Evolutionary conservation across 2,329 filamentous ascomycete genomes (phyloP), one percentile per base, ranked within the genome.

Genomic region (Myriosclerotinia duriaeana): DNA sequence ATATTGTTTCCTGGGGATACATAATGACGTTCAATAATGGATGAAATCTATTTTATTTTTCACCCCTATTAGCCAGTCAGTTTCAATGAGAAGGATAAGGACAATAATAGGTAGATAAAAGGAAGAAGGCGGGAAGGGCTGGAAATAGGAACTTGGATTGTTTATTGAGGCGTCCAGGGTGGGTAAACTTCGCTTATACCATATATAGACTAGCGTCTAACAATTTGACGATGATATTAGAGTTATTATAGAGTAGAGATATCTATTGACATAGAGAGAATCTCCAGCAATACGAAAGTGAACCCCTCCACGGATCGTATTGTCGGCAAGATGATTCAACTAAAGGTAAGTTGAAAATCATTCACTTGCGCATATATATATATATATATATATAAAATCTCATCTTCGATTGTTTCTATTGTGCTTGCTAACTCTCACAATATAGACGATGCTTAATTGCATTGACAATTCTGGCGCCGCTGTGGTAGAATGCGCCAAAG

Each of bases 401-500:
- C 6, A 12, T 36, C 7, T n/a, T 46, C 26, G 11, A 53, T 53
- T 20, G 15, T 34, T 36, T 22, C 6, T 22, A 50, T 17, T 20
- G 11, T 66, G 34, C 36, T 54, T 26, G 53, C 36, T 60, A 2
- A 2, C 2, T 34, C 26, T 60, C 12, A 42, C 30, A n/a, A n/a
- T 36, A 42, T 44, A 97, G 95, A 91, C 93, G 78, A 92, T 99
- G 87, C 87, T 99, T 75, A 97, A 95, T 82, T 98, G 95, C 89
- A 98, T 99, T 87, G 95, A 99, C 89, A 99, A 77, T 84, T 98
- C 95, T 72, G 95, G 95, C 78, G 95, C 95, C 73, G 93, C 95
- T 75, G 85, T 99, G 72, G 95, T 98, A 81, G 95, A 99, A 83
- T 99, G 95, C 82, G 91, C 90, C 78, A 90, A 94, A 78, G 90